Conservation (phyloP, 805 yeast species). For the Kodamaea jinghongensis region DNA sequence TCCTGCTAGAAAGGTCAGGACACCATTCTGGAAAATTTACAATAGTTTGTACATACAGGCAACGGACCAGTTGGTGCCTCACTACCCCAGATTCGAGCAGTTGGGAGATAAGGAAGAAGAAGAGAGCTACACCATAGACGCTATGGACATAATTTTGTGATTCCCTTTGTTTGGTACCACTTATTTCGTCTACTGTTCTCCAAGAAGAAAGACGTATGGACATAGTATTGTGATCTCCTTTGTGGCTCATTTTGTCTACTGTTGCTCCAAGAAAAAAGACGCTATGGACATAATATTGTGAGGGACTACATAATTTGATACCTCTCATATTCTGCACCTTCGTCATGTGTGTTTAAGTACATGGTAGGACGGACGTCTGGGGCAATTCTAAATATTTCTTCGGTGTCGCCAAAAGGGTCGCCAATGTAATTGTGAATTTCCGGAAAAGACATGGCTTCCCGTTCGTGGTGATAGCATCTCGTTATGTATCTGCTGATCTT, state of each 20-base stretch:
- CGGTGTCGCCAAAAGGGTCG: neutral
- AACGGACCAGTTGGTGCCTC: constrained; percentile 76
- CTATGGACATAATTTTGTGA: constrained; percentile 46
- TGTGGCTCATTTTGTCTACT: too few relatives aligned
- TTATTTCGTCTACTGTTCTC: too few relatives aligned
- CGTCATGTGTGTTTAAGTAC: too few relatives aligned
- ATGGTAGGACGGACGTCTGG: too few relatives aligned
- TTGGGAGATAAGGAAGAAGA: constrained; percentile 21
- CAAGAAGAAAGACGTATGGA: too few relatives aligned
- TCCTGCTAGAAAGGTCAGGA: constrained; percentile 84
- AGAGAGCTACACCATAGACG: constrained; percentile 39
- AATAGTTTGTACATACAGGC: constrained; percentile 73
- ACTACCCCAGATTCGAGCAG: constrained; percentile 60
- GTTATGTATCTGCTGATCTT: constrained; percentile 47
- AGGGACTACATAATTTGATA: too few relatives aligned
- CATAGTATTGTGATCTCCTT: too few relatives aligned
- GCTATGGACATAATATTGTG: too few relatives aligned
- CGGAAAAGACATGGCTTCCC: constrained; percentile 7
- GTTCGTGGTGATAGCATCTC: constrained; percentile 31
- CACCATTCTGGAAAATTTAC: constrained; percentile 81
- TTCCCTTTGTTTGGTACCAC: neutral
- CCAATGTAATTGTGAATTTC: neutral
- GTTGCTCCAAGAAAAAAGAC: too few relatives aligned
- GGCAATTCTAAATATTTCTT: neutral
- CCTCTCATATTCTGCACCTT: too few relatives aligned